Base-by-base conservation (phyloP, 441 rosid species). In the Breynia disticha region DNA sequence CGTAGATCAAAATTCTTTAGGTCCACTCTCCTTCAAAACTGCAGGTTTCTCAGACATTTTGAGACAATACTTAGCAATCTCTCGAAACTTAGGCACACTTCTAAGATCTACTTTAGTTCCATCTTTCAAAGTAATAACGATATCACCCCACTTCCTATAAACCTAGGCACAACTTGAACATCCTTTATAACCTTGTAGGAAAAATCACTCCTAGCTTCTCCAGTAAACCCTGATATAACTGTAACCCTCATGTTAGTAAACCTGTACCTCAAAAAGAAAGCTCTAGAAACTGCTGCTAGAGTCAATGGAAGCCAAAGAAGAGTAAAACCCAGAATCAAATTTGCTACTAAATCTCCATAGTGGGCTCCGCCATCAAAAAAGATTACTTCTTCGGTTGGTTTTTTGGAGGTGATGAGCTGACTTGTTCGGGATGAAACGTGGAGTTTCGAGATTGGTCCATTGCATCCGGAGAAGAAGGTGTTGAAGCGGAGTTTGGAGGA, bases 351-450 rank as follows among this genome's bases (percentile, higher is more conserved):
- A 76, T 91, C 98, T 0, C 95, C 98, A 81, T 80, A 80, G 68
- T 91, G 98, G 46, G 98, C 87, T 44, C 98, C 98, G 0, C 95
- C 91, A 55, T 87, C 91, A 72, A 87, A 87, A 57, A 77, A 87
- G 57, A 91, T 55, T 9, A 73, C 78, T 72, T 91, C 98, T 66
- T 75, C 78, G 44, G 71, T 77, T 59, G 74, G 35, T 43, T 50
- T 66, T 56, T 68, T 62, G 39, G 72, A 21, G 61, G 73, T 16
- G 50, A 56, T 52, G 2, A 71, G 67, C 43, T 63, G 70, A 79
- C 75, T 67, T 28, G 88, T 55, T 21, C 83, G 73, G 45, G 90
- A 79, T 57, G 95, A 84, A 8, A 70, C 82, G 65, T 55, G 72
- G 58, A 79, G 68, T 67, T 64, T 78, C n/a, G 87, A 79, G 22